These are phyloP conservation scores for Arxiozyma heterogenica DNA, from an alignment of 1,139 yeast species.

Conservation along the genomic window DNA sequence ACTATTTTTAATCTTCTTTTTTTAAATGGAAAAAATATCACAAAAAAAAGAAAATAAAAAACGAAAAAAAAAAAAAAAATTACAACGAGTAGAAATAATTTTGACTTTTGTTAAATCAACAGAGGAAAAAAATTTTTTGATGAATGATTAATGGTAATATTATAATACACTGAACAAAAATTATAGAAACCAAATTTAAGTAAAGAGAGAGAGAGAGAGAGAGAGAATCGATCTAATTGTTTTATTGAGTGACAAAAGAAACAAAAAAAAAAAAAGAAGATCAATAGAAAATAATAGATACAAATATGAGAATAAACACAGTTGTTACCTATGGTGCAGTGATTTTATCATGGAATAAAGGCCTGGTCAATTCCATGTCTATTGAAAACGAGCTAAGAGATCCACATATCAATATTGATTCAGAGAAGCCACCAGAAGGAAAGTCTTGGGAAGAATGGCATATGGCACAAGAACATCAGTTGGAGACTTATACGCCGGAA, in stretches of 20 bases:
- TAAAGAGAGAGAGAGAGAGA: too few species aligned
- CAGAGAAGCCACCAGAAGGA: conserved; percentile 41
- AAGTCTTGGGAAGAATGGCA: conserved; percentile 75
- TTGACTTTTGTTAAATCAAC: too few species aligned
- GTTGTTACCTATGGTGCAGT: background rate
- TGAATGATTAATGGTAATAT: too few species aligned
- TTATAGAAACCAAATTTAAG: too few species aligned
- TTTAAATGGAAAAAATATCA: too few species aligned
- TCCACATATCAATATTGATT: conserved; percentile 22
- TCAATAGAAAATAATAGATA: background rate
- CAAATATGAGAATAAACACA: conserved; percentile 1
- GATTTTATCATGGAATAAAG: background rate
- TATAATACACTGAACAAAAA: too few species aligned
- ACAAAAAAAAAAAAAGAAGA: too few species aligned
- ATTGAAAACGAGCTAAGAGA: conserved; percentile 6
- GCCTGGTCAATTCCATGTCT: background rate
- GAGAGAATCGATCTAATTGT: too few species aligned
- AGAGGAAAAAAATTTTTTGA: too few species aligned
- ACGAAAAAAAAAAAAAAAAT: background rate
- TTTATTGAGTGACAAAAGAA: too few species aligned
- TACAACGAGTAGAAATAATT: background rate
- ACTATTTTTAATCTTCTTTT: too few species aligned
- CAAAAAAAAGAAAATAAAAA: too few species aligned
- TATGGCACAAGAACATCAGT: conserved; percentile 79
- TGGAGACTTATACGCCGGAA: conserved; percentile 64